Conservation (phyloP, 148 eudicot genomes). For the Diospyros kaki region DNA sequence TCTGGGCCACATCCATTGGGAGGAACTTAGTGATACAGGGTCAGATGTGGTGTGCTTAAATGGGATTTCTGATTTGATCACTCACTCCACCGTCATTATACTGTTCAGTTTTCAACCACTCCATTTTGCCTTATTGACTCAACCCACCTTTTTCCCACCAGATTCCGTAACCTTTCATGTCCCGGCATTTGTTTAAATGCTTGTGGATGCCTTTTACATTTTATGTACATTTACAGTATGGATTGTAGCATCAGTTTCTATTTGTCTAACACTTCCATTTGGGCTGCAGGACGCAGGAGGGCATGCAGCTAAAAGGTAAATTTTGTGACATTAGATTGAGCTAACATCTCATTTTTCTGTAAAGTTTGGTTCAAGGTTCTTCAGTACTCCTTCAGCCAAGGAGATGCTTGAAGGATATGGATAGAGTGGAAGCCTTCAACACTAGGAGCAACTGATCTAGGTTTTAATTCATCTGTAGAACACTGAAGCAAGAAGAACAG, state of each 20-base stretch:
- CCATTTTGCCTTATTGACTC: neutral
- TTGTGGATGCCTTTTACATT: neutral
- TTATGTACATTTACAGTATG: neutral
- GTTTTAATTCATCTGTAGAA: conserved; percentile 28
- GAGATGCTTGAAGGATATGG: neutral
- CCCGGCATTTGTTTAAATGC: neutral
- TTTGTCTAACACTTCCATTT: neutral
- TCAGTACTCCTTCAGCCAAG: neutral
- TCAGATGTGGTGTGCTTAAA: neutral
- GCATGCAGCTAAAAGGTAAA: conserved; percentile 12
- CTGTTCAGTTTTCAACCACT: neutral
- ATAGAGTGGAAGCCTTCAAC: too few species aligned
- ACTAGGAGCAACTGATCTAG: neutral
- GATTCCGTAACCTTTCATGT: neutral
- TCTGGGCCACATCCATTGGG: neutral
- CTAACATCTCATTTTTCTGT: neutral
- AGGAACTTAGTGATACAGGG: neutral
- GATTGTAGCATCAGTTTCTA: neutral
- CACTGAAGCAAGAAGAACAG: conserved; percentile 30
- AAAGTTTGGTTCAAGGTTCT: neutral
- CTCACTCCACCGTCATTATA: too few species aligned
- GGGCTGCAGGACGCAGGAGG: conserved; percentile 8
- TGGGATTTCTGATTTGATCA: neutral
- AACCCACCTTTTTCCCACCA: neutral
- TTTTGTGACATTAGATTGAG: neutral